These are phyloP conservation scores for Endoconidiophora polonica DNA, from an alignment of 2,329 filamentous ascomycete species.

Conservation along the genomic window DNA sequence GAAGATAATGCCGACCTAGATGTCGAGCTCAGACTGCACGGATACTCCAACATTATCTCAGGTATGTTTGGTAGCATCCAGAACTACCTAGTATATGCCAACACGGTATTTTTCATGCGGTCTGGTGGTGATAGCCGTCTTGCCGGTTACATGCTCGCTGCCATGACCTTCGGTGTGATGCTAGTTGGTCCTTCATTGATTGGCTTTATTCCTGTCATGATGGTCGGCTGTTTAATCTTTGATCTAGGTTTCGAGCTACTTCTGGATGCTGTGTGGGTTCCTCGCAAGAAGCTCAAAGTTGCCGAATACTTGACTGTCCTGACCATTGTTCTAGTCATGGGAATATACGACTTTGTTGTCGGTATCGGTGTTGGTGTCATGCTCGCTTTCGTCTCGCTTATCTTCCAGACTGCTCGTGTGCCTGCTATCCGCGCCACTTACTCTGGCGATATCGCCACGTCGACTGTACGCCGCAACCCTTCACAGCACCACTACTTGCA, in stretches of 20 bases:
- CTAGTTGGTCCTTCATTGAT: slow-evolving; percentile 74
- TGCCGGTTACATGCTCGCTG: slow-evolving; percentile 71
- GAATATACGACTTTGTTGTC: slow-evolving; percentile 86
- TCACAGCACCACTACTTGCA: slow-evolving; percentile 76
- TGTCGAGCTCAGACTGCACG: slow-evolving; percentile 79
- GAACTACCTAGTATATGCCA: slow-evolving; percentile 96
- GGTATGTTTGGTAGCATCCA: slow-evolving; percentile 77
- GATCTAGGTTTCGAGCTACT: slow-evolving; percentile 85
- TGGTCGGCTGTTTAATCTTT: slow-evolving; percentile 90
- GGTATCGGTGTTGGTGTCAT: slow-evolving; percentile 87
- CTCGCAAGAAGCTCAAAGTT: slow-evolving; percentile 70
- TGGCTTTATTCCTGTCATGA: slow-evolving; percentile 89
- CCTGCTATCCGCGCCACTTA: slow-evolving; percentile 84
- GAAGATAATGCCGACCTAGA: slow-evolving; percentile 89
- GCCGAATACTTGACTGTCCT: slow-evolving; percentile 84
- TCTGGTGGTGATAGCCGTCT: slow-evolving; percentile 78
- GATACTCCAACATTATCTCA: slow-evolving; percentile 81
- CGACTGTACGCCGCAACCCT: slow-evolving; percentile 80
- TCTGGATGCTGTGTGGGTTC: slow-evolving; percentile 73
- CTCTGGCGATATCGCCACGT: slow-evolving; percentile 73
- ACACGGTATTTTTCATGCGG: slow-evolving; percentile 90
- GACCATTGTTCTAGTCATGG: slow-evolving; percentile 87
- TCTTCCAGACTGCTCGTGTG: slow-evolving; percentile 78
- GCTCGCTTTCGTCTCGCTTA: slow-evolving; percentile 76
- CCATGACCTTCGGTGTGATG: slow-evolving; percentile 66